These are phyloP conservation scores for Neurospora intermedia DNA, from an alignment of 495 filamentous ascomycete species.

Conservation along the genomic window DNA sequence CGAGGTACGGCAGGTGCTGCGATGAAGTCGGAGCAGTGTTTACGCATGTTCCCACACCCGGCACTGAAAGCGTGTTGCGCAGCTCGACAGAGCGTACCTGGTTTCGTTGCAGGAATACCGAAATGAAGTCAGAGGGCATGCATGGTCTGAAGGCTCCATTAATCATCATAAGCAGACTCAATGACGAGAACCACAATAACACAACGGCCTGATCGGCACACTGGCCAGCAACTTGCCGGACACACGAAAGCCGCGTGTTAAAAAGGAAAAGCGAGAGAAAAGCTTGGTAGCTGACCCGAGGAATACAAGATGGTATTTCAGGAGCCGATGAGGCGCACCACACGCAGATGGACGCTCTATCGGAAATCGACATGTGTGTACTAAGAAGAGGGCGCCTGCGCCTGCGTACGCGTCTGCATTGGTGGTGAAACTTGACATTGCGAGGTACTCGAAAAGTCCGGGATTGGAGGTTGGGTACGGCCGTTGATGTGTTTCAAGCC, in stretches of 20 bases:
- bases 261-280: not conserved
- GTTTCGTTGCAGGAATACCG: not conserved
- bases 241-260: not conserved
- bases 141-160: not conserved
- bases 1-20: not conserved
- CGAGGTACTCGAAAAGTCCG: not conserved
- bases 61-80: not conserved
- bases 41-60: not conserved
- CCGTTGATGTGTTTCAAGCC: constrained; percentile 2
- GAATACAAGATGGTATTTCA: constrained; percentile 4
- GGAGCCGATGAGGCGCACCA: constrained; percentile 3
- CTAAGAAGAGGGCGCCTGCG: not conserved
- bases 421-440: constrained; percentile 1
- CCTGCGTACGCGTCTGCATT: not conserved
- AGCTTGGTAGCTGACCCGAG: not conserved
- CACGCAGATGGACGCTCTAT: constrained; percentile 1
- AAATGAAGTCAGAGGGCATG: not conserved
- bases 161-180: not conserved
- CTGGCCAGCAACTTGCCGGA: no score
- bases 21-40: not conserved
- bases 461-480: constrained; percentile 1
- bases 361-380: not conserved
- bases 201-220: not conserved
- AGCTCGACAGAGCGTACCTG: not conserved
- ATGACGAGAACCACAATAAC: not conserved